phyloP scores from a whole-genome alignment of 164 flowering plant genomes.

The Magnolia sinica region DNA sequence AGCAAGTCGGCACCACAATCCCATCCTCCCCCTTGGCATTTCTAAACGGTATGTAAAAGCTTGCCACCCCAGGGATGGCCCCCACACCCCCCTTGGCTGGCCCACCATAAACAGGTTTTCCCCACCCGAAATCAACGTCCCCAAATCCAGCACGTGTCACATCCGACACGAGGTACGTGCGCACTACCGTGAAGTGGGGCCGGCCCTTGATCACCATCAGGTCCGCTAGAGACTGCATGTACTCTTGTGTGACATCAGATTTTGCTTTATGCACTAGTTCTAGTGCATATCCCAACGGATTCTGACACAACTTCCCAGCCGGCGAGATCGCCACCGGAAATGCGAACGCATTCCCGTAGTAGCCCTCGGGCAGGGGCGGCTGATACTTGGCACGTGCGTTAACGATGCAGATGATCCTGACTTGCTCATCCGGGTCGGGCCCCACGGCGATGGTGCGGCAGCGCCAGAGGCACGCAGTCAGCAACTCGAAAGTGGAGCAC shows the following conservation, averaged over 20 bases:
- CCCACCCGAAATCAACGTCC: slow-evolving; percentile 68
- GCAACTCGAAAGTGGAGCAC: slow-evolving; percentile 22
- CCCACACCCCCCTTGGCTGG: slow-evolving; percentile 43
- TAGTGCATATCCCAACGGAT: slow-evolving; percentile 26
- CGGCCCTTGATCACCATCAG: slow-evolving; percentile 31
- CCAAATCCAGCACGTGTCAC: slow-evolving; percentile 41
- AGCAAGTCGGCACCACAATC: slow-evolving; percentile 43
- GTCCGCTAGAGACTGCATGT: slow-evolving; percentile 30
- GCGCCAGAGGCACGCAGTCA: slow-evolving; percentile 36
- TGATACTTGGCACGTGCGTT: slow-evolving; percentile 15
- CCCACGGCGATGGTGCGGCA: slow-evolving; percentile 34
- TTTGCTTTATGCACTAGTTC: slow-evolving; percentile 25
- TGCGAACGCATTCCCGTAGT: slow-evolving; percentile 28
- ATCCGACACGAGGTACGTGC: slow-evolving; percentile 49
- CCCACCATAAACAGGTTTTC: slow-evolving; percentile 47
- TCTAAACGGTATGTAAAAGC: slow-evolving; percentile 33
- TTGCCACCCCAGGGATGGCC: slow-evolving; percentile 39
- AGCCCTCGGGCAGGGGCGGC: slow-evolving; percentile 23
- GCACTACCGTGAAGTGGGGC: slow-evolving; percentile 28
- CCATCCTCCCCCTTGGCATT: slow-evolving; percentile 46
- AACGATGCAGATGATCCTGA: slow-evolving; percentile 22
- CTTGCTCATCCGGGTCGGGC: slow-evolving; percentile 21
- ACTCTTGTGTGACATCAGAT: slow-evolving; percentile 24
- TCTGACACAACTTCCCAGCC: slow-evolving; percentile 16
- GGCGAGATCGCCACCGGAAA: slow-evolving; percentile 18